Conservation (phyloP, 225 moss, liverwort and hornwort species). For the Antitrichia curtipendula region DNA sequence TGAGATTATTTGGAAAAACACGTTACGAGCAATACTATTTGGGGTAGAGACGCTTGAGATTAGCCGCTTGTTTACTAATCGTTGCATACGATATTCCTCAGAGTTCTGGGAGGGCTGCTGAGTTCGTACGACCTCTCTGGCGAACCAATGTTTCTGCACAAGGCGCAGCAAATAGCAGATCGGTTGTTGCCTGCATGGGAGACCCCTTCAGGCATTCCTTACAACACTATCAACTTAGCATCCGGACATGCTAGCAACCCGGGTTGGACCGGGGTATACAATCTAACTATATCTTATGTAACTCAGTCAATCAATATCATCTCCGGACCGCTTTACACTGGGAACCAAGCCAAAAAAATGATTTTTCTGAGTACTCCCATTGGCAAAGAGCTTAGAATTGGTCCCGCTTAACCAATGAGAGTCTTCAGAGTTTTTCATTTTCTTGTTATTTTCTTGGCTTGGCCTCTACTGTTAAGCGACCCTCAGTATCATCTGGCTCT, state of each 20-base stretch:
- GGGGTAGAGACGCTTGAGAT: background rate
- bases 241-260: slow-evolving; percentile 63
- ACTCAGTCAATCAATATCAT: background rate
- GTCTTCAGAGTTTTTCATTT: background rate
- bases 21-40: background rate
- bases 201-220: slow-evolving; percentile 76
- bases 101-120: slow-evolving; percentile 85
- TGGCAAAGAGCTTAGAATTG: background rate
- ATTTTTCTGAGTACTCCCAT: background rate
- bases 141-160: slow-evolving; percentile 63
- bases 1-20: background rate
- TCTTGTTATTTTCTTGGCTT: background rate
- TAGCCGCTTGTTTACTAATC: background rate
- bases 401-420: background rate
- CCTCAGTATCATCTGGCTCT: background rate
- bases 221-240: slow-evolving; percentile 64
- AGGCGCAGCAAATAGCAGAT: slow-evolving; percentile 86
- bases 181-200: slow-evolving; percentile 88
- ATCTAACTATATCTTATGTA: slow-evolving; percentile 2
- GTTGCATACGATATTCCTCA: background rate
- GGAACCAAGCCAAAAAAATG: background rate
- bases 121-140: slow-evolving; percentile 87
- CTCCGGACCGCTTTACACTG: background rate
- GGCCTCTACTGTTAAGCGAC: background rate
- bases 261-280: slow-evolving; percentile 69